These are phyloP conservation scores for Xylaria intraflava DNA, from an alignment of 495 filamentous ascomycete genomes.

Conservation along the genomic window DNA sequence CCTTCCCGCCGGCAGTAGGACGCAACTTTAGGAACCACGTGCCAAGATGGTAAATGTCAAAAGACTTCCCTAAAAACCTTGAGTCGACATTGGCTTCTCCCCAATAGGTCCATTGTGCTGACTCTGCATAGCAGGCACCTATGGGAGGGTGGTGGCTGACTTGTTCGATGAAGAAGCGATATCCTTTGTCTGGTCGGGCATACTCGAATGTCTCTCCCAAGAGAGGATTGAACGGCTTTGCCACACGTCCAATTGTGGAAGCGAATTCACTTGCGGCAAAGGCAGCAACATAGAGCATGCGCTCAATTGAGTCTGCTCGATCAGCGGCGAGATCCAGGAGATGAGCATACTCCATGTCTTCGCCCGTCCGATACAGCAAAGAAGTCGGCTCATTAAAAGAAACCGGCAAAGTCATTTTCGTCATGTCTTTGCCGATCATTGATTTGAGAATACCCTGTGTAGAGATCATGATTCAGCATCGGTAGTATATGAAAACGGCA, in stretches of 20 bases:
- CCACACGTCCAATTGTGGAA: conserved; percentile 91
- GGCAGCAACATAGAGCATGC: conserved; percentile 91
- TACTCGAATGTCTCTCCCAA: conserved; percentile 98
- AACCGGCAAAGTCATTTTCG: conserved; percentile 96
- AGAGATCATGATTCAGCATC: not conserved
- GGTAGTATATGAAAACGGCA: not conserved
- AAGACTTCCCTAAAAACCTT: conserved; percentile 95
- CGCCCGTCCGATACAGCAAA: conserved; percentile 87
- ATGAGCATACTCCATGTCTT: conserved; percentile 97
- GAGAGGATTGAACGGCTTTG: conserved; percentile 96
- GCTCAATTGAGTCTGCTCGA: conserved; percentile 77
- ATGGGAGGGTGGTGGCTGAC: conserved; percentile 97
- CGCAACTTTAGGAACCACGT: conserved; percentile 94
- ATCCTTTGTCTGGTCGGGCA: conserved; percentile 87
- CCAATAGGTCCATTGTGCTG: conserved; percentile 94
- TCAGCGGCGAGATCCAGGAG: conserved; percentile 86
- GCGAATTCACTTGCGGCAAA: conserved; percentile 96
- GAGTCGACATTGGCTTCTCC: conserved; percentile 95
- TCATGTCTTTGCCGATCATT: conserved; percentile 99
- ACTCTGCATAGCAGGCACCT: conserved; percentile 89
- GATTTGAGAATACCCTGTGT: conserved; percentile 87
- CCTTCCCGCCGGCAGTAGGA: conserved; percentile 62
- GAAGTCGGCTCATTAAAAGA: conserved; percentile 99
- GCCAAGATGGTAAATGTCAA: conserved; percentile 92
- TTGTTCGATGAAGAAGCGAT: conserved; percentile 97